phyloP scores from a whole-genome alignment of 495 filamentous ascomycete species.

The Hypomontagnella submonticulosa region DNA sequence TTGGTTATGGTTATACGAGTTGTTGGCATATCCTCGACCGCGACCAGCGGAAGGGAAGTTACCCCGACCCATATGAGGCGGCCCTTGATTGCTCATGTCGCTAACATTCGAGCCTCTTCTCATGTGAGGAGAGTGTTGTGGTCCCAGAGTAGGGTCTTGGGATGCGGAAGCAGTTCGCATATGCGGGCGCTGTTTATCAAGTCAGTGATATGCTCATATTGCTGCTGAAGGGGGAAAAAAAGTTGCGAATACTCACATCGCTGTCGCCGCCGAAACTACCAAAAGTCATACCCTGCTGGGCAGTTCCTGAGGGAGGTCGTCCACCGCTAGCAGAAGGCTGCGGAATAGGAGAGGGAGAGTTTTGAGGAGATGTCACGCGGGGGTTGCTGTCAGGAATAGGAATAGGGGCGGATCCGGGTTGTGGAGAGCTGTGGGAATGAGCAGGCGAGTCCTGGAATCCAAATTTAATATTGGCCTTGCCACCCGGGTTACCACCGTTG shows the following conservation, averaged over 20 bases:
- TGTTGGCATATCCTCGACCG: slow-evolving; percentile 70
- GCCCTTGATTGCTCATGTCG: slow-evolving; percentile 75
- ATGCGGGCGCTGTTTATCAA: slow-evolving; percentile 63
- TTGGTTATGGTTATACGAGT: slow-evolving; percentile 68
- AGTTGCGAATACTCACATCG: slow-evolving; percentile 67
- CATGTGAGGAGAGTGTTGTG: slow-evolving; percentile 72
- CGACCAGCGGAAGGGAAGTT: slow-evolving; percentile 65
- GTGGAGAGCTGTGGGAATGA: slow-evolving; percentile 68
- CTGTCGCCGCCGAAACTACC: slow-evolving; percentile 81
- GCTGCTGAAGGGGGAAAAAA: neutral
- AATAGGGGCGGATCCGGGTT: slow-evolving; percentile 68
- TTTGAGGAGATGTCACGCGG: slow-evolving; percentile 74
- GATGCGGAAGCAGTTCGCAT: slow-evolving; percentile 61
- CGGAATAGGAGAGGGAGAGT: slow-evolving; percentile 89
- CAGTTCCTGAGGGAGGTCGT: slow-evolving; percentile 77
- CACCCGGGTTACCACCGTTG: slow-evolving; percentile 74
- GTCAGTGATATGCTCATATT: slow-evolving; percentile 20
- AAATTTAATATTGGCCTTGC: slow-evolving; percentile 76
- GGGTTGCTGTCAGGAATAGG: slow-evolving; percentile 72
- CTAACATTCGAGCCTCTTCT: slow-evolving; percentile 83
- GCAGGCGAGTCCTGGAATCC: slow-evolving; percentile 81
- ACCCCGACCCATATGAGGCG: slow-evolving; percentile 56
- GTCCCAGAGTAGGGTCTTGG: slow-evolving; percentile 69
- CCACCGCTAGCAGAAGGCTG: slow-evolving; percentile 87
- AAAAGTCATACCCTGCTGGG: slow-evolving; percentile 76